Evolutionary conservation across 352 stramenopile genomes (phyloP).

Genomic region (Phytophthora ohioensis): DNA sequence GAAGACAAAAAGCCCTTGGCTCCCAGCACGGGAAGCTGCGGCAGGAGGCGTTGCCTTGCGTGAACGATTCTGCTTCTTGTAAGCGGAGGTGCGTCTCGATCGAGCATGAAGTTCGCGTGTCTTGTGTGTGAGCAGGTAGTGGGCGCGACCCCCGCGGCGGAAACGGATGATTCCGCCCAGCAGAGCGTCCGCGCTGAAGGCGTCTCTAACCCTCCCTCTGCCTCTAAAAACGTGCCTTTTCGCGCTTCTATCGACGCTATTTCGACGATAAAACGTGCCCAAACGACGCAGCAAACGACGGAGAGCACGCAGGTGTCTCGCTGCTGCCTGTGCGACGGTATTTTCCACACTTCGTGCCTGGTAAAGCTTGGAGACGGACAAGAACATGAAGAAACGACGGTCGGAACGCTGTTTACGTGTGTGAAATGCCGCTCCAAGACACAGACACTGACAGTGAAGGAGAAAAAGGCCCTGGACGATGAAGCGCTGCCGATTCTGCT

Average conservation of each 20-base stretch:
- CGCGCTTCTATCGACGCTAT: background rate
- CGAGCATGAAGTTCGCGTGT: slow-evolving; percentile 53
- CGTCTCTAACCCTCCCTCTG: background rate
- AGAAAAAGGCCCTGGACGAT: background rate
- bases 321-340: slow-evolving; percentile 49
- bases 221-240: slow-evolving; percentile 13
- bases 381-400: background rate
- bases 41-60: slow-evolving; percentile 29
- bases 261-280: background rate
- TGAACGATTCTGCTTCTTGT: slow-evolving; percentile 10
- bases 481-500: slow-evolving; percentile 30
- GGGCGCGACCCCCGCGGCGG: slow-evolving; percentile 4
- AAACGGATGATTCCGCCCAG: slow-evolving; percentile 1
- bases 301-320: slow-evolving; percentile 27
- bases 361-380: slow-evolving; percentile 1
- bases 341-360: slow-evolving; percentile 56
- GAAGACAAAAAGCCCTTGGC: slow-evolving; percentile 27
- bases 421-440: slow-evolving; percentile 24
- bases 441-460: slow-evolving; percentile 4
- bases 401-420: slow-evolving; percentile 33
- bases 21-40: slow-evolving; percentile 24
- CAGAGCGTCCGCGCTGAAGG: slow-evolving; percentile 26
- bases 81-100: background rate
- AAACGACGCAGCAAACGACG: background rate
- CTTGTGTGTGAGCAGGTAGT: slow-evolving; percentile 51